Percentiles rank a stretch among this genome's conserved stretches.
phyloP scores from a whole-genome alignment of 257 asterid genomes.

The Anisodus tanguticus region DNA sequence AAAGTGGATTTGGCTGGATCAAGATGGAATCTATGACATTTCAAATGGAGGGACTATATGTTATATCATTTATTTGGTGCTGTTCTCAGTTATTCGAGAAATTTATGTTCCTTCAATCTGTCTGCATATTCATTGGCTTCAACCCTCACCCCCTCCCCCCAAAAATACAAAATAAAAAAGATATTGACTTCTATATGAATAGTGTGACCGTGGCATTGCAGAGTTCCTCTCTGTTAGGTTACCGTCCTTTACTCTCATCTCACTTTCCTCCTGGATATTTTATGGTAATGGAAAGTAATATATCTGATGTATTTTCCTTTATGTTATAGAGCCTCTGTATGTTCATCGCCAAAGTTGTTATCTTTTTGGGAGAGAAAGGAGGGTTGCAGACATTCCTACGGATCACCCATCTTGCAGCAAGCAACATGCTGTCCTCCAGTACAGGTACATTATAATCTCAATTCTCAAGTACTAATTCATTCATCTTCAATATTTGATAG shows the following conservation, averaged over 20 bases:
- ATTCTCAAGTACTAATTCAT: slow-evolving; percentile 17
- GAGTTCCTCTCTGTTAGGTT: background rate
- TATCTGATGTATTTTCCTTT: slow-evolving; percentile 29
- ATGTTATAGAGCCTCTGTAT: slow-evolving; percentile 78
- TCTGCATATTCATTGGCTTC: background rate
- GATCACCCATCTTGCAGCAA: slow-evolving; percentile 99
- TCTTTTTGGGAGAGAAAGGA: slow-evolving; percentile 98
- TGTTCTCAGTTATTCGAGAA: background rate
- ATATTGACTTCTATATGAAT: background rate
- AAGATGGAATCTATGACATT: slow-evolving; percentile 8
- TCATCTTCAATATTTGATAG: slow-evolving; percentile 19
- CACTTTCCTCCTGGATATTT: background rate
- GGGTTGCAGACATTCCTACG: slow-evolving; percentile 92
- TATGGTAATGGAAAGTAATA: slow-evolving; percentile 18
- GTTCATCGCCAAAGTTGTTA: slow-evolving; percentile 95
- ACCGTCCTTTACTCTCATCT: background rate
- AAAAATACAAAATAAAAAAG: background rate
- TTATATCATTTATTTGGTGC: background rate
- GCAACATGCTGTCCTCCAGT: slow-evolving; percentile 98
- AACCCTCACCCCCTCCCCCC: background rate
- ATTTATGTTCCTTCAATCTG: background rate
- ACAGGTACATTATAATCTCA: slow-evolving; percentile 55
- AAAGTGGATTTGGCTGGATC: slow-evolving; percentile 8
- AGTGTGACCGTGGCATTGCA: background rate
- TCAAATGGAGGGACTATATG: background rate